Base-by-base conservation (phyloP, 1,139 yeast genomes). In the Candida sanyaensis region DNA sequence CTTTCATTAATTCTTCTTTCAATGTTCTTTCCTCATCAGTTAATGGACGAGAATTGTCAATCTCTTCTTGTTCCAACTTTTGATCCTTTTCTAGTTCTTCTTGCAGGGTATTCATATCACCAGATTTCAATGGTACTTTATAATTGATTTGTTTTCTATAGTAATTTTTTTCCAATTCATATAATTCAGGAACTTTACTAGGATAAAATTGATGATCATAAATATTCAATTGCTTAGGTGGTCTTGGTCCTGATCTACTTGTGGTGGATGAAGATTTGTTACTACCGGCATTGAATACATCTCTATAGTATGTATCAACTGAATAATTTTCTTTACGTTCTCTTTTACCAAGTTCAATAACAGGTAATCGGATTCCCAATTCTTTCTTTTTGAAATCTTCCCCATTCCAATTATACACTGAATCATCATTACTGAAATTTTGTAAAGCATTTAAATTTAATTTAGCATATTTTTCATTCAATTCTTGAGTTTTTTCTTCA, bases 341-440 rank as follows among this genome's bases (percentile, higher is more conserved):
- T 69, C 95, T 78, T 60, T 85, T 86, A 1, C 88, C 80, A 1
- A 92, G 91, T 52, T 86, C 82, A 50, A 86, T 82, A 2, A 37
- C 41, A 10, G 31, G 41, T 27, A 37, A 13, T 9, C 13, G 41
- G 12, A 27, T 27, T 8, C 32, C 41, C 41, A 37, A 37, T 26
- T 76, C 77, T 55, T 84, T 84, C 72, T 86, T 86, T 64, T 85
- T 85, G 69, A 86, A 87, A 59, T 85, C 86, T 54, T 85, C 84
- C 42, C 96, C 96, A 63, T 87, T 85, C 96, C 96, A 87, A 65
- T 87, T 93, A 63, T 87, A 87, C 6, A 88, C 91, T 1, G 91
- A 84, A 49, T 74, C 80, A 41, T 81, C 80, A 51, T 75, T 75
- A 27, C 83, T 76, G 59, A 85, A 86, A 59, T 86, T 86, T 59